These are phyloP conservation scores for Nakazawaea anatomiae DNA, from an alignment of 805 yeast genomes.

Conservation along the genomic window DNA sequence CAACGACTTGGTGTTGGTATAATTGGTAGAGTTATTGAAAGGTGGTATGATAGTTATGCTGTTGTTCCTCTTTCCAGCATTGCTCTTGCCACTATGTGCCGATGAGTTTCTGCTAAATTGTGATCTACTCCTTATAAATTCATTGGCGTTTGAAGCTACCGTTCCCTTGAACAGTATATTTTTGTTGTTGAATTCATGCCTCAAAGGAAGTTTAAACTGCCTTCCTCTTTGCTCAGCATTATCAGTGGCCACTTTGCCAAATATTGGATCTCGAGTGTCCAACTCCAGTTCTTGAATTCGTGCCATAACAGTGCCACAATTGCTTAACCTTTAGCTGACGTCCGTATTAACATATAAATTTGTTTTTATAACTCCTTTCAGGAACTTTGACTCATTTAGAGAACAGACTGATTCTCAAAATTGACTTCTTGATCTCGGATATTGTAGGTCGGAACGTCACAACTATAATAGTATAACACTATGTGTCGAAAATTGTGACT, in stretches of 20 bases:
- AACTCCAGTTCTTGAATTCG: background rate
- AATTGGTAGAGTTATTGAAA: constrained; percentile 11
- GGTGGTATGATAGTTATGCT: constrained; percentile 1
- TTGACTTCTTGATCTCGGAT: too few species aligned
- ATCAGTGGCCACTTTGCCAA: background rate
- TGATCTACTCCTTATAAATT: constrained; percentile 5
- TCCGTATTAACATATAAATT: too few species aligned
- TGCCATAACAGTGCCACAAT: background rate
- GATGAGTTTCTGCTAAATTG: constrained; percentile 8
- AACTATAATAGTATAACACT: too few species aligned
- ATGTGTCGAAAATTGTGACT: too few species aligned
- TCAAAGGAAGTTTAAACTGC: constrained; percentile 20
- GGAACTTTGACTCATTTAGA: too few species aligned
- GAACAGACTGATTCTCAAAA: too few species aligned
- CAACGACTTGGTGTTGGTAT: constrained; percentile 11
- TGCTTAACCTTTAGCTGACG: too few species aligned
- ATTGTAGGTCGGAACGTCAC: too few species aligned
- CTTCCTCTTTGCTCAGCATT: constrained; percentile 20
- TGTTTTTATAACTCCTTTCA: too few species aligned
- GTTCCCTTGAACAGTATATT: constrained; percentile 15
- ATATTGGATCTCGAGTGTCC: background rate
- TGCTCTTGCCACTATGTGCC: background rate
- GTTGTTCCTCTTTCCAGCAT: constrained; percentile 4
- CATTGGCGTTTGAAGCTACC: constrained; percentile 5
- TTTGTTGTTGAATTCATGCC: constrained; percentile 22